phyloP scores from a whole-genome alignment of 1,284 basidiomycete genomes.

The Ustilago curta region DNA sequence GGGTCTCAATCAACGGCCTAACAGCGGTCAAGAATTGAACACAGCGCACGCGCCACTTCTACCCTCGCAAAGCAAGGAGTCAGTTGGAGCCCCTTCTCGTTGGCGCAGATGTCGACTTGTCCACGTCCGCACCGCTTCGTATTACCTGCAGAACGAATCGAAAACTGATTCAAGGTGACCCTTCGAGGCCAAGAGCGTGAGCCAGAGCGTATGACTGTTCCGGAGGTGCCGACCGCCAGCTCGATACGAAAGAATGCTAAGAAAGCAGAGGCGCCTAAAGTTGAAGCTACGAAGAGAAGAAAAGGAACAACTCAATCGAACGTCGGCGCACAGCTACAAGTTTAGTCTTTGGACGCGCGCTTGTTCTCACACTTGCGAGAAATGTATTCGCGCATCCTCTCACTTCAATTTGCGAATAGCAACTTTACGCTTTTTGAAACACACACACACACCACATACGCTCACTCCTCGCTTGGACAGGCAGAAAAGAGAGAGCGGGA shows the following conservation, averaged over 20 bases:
- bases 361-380: neutral
- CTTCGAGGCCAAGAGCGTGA: neutral
- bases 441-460: conserved; percentile 1
- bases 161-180: too few relatives aligned
- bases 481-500: too few relatives aligned
- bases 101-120: too few relatives aligned
- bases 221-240: neutral
- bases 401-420: neutral
- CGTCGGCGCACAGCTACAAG: too few relatives aligned
- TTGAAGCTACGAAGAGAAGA: neutral
- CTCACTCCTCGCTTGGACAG: too few relatives aligned
- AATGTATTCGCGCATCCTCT: neutral
- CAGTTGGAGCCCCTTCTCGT: neutral
- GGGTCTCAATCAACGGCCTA: neutral
- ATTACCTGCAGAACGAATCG: too few relatives aligned
- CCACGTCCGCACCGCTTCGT: neutral
- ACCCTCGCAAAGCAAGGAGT: conserved; percentile 1
- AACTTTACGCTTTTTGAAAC: neutral
- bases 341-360: too few relatives aligned
- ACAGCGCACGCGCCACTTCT: conserved; percentile 15
- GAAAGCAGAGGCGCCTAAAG: neutral
- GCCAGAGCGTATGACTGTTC: neutral
- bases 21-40: neutral
- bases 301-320: neutral
- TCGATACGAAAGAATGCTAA: neutral